These are phyloP conservation scores for Tylopilus vinaceipallidus DNA, from an alignment of 768 basidiomycete genomes.

Conservation along the genomic window DNA sequence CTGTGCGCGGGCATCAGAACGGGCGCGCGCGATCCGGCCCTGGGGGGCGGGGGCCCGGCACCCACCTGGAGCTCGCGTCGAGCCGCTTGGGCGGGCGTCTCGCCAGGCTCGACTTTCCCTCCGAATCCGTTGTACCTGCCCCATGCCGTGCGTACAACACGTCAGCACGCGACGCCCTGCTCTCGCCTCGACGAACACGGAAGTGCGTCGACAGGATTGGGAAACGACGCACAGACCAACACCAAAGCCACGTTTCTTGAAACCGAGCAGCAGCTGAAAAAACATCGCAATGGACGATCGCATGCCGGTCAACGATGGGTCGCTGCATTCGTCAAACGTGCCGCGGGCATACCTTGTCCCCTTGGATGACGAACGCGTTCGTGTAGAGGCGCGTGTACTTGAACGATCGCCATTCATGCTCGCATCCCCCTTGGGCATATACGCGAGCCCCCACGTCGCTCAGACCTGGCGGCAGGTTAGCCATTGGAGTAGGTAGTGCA, in stretches of 20 bases:
- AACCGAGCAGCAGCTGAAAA: conserved; percentile 73
- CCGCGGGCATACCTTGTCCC: conserved; percentile 40
- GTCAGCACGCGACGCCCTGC: not conserved
- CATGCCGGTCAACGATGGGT: not conserved
- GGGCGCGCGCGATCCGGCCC: too few relatives aligned
- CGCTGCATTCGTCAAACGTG: not conserved
- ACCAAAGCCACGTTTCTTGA: conserved; percentile 80
- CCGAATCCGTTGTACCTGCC: conserved; percentile 85
- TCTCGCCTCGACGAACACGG: not conserved
- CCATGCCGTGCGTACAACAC: not conserved
- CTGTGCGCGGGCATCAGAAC: conserved; percentile 39
- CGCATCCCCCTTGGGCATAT: conserved; percentile 40
- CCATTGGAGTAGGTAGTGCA: conserved; percentile 9
- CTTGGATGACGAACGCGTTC: conserved; percentile 64
- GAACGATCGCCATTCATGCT: conserved; percentile 47
- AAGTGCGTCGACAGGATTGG: too few relatives aligned
- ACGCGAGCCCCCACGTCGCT: conserved; percentile 24
- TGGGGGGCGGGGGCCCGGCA: not conserved
- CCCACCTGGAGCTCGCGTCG: conserved; percentile 66
- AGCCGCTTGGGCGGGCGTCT: conserved; percentile 69
- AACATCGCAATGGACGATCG: conserved; percentile 11
- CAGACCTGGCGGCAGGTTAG: conserved; percentile 42
- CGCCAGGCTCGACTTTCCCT: conserved; percentile 78
- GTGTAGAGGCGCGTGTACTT: conserved; percentile 52
- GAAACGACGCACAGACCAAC: conserved; percentile 46